Percentiles rank a stretch among this genome's conserved stretches.
Conservation (phyloP, 345 rosid genomes). For the Eucalyptus regnans region DNA sequence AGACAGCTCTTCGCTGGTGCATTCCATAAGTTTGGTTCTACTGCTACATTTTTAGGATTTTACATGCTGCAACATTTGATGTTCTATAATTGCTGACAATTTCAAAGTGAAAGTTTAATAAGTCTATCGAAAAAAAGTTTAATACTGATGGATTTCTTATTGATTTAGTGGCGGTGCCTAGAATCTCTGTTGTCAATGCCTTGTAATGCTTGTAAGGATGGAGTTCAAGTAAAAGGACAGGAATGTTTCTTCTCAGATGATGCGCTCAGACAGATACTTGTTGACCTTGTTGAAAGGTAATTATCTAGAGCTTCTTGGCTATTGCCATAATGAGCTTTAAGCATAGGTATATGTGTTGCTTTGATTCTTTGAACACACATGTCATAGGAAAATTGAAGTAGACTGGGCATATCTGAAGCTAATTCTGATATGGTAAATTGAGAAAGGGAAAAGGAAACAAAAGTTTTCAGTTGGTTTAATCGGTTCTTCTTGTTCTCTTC, state of each 20-base stretch:
- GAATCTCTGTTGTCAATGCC: slow-evolving; percentile 64
- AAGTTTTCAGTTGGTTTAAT: not conserved
- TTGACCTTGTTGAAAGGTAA: slow-evolving; percentile 80
- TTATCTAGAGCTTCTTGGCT: not conserved
- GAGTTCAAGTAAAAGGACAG: slow-evolving; percentile 24
- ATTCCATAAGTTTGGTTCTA: not conserved
- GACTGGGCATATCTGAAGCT: not conserved
- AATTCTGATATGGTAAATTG: not conserved
- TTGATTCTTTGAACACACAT: not conserved
- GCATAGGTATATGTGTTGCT: not conserved
- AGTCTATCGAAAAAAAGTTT: not conserved
- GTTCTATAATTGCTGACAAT: not conserved
- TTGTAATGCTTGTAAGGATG: slow-evolving; percentile 26
- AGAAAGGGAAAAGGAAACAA: not conserved
- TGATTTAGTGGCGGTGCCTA: slow-evolving; percentile 72
- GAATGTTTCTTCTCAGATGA: slow-evolving; percentile 53
- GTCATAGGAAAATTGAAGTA: not conserved
- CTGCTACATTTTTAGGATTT: not conserved
- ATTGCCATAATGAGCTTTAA: not conserved
- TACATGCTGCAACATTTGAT: not conserved
- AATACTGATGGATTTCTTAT: not conserved
- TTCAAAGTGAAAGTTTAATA: not conserved
- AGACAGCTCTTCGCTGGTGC: not conserved
- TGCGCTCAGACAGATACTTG: slow-evolving; percentile 37
- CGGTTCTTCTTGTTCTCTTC: not conserved